Conservation (phyloP, 2,329 filamentous ascomycete species). For the Fusarium euwallaceae region DNA sequence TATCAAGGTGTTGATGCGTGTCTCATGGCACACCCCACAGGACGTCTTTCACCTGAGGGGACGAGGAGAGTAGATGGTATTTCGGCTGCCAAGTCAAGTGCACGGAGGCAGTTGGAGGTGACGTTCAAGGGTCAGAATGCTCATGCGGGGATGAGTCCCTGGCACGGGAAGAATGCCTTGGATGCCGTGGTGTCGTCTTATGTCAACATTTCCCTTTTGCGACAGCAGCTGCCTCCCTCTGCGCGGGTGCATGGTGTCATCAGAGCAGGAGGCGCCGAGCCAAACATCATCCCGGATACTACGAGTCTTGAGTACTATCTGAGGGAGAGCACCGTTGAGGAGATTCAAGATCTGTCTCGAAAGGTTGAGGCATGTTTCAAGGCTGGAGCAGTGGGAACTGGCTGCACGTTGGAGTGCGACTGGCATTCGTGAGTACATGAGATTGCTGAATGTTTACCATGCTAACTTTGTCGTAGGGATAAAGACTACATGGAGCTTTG, state of each 20-base stretch:
- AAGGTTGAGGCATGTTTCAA: constrained; percentile 57
- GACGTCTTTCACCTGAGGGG: constrained; percentile 5
- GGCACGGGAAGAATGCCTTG: constrained; percentile 71
- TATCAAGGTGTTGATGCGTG: constrained; percentile 54
- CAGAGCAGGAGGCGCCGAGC: constrained; percentile 63
- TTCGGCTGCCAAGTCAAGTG: constrained; percentile 59
- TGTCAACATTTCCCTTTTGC: constrained; percentile 62
- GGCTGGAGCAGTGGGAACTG: constrained; percentile 57
- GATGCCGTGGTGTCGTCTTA: constrained; percentile 67
- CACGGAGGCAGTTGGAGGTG: constrained; percentile 64
- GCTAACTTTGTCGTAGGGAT: constrained; percentile 15
- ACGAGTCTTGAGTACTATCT: constrained; percentile 55
- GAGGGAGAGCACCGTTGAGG: constrained; percentile 45
- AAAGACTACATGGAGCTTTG: constrained; percentile 42
- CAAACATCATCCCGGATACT: constrained; percentile 69
- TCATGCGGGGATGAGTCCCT: constrained; percentile 69
- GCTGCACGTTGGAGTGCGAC: constrained; percentile 60
- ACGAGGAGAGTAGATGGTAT: constrained; percentile 46
- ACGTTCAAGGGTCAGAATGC: constrained; percentile 68
- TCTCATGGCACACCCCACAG: constrained; percentile 48
- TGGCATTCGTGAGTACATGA: constrained; percentile 29
- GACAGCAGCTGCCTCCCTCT: constrained; percentile 68
- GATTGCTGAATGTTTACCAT: too few relatives aligned
- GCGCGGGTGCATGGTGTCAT: constrained; percentile 66
- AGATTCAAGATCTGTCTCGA: constrained; percentile 50